Base-by-base conservation (phyloP, 2,329 filamentous ascomycete species). In the Eurotiales sp. region DNA sequence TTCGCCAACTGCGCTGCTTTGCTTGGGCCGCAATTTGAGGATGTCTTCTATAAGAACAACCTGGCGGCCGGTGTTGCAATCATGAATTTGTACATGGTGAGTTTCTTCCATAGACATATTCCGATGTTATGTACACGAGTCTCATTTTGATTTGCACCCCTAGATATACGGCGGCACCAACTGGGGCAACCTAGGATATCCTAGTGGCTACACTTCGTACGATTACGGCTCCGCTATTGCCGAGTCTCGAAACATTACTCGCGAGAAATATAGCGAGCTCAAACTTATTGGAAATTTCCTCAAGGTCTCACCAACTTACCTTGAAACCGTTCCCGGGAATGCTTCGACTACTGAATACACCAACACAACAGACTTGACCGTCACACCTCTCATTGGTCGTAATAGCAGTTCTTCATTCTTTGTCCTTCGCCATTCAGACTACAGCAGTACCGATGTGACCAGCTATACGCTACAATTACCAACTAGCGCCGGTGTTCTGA, bases 11-110 rank as follows among this genome's bases (percentile, higher is more conserved):
- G 89, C 59, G 73, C 79, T 3, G 71, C 74, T 2, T 74, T 91
- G 3, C 71, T 88, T 3, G 86, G 87, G 55, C 74, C 84, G n/a
- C 85, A 90, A 58, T 90, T 89, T 55, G 82, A 87, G 55, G 75
- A 87, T 14, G 84, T 93, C 0, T 89, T 90, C 62, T 88, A 90
- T 67, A 92, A 91, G 75, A 88, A 90, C 58, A 76, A 83, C 46
- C 80, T 84, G 47, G 81, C 82, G 32, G 80, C 84, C 14, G 84
- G 83, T 0, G 78, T 84, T 2, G 82, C 80, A 0, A 80, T 92
- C 7, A 73, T 90, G 52, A 90, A 84, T 58, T 62, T 89, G 1
- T 91, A 90, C 65, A 91, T 91, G 88, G 82, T 83, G 62, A 58
- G 66, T 55, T 5, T 3, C 1, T 6, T 30, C 5, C 15, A n/a